Evolutionary conservation across 2,329 filamentous ascomycete species (phyloP), one percentile per base, ranked within the genome.

Genomic region (Juglanconis oblonga): DNA sequence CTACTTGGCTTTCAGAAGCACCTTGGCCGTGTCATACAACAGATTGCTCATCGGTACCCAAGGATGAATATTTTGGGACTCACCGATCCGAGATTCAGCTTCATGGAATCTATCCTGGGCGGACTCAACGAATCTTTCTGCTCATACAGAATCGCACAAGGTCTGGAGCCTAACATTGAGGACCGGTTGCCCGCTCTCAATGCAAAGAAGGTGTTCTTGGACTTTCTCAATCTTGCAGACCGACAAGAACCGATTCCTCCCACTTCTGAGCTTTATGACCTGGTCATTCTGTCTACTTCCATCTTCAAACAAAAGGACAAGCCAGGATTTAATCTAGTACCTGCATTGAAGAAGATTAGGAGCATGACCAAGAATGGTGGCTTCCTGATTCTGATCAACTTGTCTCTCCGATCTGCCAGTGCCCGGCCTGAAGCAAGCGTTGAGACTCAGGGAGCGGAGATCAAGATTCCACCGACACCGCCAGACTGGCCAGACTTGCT

Each of bases 11-110:
- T 77, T 62, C 70, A 73, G 40, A 57, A 59, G 2, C 74, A 77
- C 31, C 33, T 78, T 4, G 64, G 69, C 5, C 68, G 70, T 1
- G 65, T 77, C 10, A 64, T 71, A 8, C 64, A 66, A 51, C 77
- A 79, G 64, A 72, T 79, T 7, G 61, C 67, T 0, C 76, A 79
- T 65, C 70, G 71, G 10, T 75, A 75, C 47, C 71, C 76, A 0
- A 67, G 66, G 3, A 76, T 78, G 75, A 68, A 72, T 8, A 71
- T 77, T 13, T 67, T 80, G 1, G 71, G 72, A 1, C 59, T 79
- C 1, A 71, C 72, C 0, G 72, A 73, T 6, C 63, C 69, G 0
- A 66, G 68, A 2, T 33, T 67, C n/a, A 66, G 66, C 1, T 62
- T 79, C 36, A 68, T 69, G 0, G 65, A 68, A 45, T 65, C 71